Evolutionary conservation across 2,329 filamentous ascomycete genomes (phyloP).

Genomic region (Meredithiella fracta): DNA sequence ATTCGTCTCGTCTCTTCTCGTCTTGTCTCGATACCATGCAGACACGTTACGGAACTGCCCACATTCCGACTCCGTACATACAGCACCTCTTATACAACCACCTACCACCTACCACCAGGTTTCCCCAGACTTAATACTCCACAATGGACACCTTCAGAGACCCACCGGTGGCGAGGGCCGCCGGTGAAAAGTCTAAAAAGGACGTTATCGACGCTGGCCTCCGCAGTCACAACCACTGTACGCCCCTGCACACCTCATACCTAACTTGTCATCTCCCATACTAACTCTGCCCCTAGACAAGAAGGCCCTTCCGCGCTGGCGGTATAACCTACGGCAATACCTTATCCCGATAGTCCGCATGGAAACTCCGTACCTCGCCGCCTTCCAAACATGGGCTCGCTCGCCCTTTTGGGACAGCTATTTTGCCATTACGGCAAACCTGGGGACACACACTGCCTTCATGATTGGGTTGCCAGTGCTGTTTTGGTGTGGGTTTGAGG

Average conservation of each 20-base stretch:
- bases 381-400: constrained; percentile 63
- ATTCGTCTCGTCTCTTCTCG: too few relatives aligned
- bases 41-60: too few relatives aligned
- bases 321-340: constrained; percentile 65
- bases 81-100: too few relatives aligned
- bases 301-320: constrained; percentile 69
- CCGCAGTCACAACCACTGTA: constrained; percentile 65
- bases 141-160: too few relatives aligned
- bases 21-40: too few relatives aligned
- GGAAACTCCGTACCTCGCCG: constrained; percentile 90
- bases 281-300: constrained; percentile 43
- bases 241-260: constrained; percentile 17
- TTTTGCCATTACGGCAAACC: constrained; percentile 90
- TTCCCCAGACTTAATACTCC: too few relatives aligned
- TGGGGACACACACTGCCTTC: constrained; percentile 97
- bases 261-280: background rate
- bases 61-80: too few relatives aligned
- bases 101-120: too few relatives aligned
- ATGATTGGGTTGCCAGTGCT: constrained; percentile 89
- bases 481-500: constrained; percentile 88
- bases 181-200: background rate
- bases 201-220: constrained; percentile 52
- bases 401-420: constrained; percentile 82
- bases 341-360: constrained; percentile 76
- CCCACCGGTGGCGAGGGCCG: too few relatives aligned